phyloP scores from a whole-genome alignment of 2,329 filamentous ascomycete species.

The Neocatenulostroma microsporum region DNA sequence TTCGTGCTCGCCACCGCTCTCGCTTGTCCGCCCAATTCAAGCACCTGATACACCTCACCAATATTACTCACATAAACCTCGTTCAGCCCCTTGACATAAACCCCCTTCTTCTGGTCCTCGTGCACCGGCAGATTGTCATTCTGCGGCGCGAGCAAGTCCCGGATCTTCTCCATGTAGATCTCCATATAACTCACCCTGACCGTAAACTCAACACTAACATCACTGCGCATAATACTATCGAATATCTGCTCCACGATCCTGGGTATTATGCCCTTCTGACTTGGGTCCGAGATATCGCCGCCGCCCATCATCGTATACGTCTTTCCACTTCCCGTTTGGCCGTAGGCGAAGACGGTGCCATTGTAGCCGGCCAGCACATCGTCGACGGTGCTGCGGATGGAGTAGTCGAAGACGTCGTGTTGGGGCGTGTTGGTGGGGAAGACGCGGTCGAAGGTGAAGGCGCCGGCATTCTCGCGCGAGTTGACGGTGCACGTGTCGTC shows the following conservation, averaged over 20 bases:
- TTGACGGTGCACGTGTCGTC: constrained; percentile 84
- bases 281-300: constrained; percentile 82
- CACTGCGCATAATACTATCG: constrained; percentile 83
- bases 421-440: constrained; percentile 92
- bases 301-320: constrained; percentile 99
- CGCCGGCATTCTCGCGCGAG: constrained; percentile 68
- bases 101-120: constrained; percentile 91
- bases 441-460: constrained; percentile 96
- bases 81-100: constrained; percentile 90
- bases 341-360: constrained; percentile 96
- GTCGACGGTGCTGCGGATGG: constrained; percentile 89
- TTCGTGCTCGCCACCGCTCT: constrained; percentile 93
- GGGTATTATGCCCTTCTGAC: constrained; percentile 87
- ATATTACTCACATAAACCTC: constrained; percentile 96
- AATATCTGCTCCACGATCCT: constrained; percentile 98
- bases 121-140: constrained; percentile 98
- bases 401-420: constrained; percentile 94
- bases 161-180: constrained; percentile 98
- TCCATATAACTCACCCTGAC: constrained; percentile 99
- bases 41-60: constrained; percentile 92
- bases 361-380: constrained; percentile 99
- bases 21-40: constrained; percentile 83
- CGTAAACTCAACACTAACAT: constrained; percentile 95
- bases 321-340: constrained; percentile 96
- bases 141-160: constrained; percentile 82